Conservation (phyloP, 2,329 filamentous ascomycete species). For the Conoideocrella luteorostrata region DNA sequence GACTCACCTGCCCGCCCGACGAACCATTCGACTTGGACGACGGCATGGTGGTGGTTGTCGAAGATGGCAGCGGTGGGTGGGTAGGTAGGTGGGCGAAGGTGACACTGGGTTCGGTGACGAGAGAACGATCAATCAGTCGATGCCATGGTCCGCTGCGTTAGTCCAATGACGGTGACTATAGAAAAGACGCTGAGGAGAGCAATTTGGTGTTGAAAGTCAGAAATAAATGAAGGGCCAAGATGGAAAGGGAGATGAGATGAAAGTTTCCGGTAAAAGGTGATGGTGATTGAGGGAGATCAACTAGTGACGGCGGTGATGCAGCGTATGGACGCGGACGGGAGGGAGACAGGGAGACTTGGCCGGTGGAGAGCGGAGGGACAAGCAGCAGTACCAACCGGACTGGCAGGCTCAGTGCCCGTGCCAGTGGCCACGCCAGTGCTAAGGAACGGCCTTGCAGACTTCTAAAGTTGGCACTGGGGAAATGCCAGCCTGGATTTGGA, state of each 20-base stretch:
- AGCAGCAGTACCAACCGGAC: no score
- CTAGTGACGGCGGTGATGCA: background rate
- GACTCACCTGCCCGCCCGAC: slow-evolving; percentile 55
- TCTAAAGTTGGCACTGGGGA: no score
- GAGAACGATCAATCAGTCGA: slow-evolving; percentile 25
- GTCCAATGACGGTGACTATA: background rate
- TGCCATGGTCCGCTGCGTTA: slow-evolving; percentile 31
- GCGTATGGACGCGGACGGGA: background rate
- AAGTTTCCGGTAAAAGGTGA: background rate
- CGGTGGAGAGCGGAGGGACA: no score
- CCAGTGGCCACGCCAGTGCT: no score
- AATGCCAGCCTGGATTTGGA: no score
- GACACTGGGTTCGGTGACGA: background rate
- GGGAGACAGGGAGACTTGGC: slow-evolving; percentile 1
- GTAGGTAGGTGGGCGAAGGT: background rate
- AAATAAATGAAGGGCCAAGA: background rate
- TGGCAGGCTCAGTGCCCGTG: no score
- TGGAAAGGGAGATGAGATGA: background rate
- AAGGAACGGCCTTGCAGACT: no score
- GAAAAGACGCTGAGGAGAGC: background rate
- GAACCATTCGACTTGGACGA: slow-evolving; percentile 45
- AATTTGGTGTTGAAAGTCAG: background rate
- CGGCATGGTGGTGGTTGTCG: slow-evolving; percentile 34
- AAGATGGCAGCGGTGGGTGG: slow-evolving; percentile 8
- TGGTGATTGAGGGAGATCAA: background rate